phyloP scores from a whole-genome alignment of 2,329 filamentous ascomycete genomes.

The Scytalidium sp. region DNA sequence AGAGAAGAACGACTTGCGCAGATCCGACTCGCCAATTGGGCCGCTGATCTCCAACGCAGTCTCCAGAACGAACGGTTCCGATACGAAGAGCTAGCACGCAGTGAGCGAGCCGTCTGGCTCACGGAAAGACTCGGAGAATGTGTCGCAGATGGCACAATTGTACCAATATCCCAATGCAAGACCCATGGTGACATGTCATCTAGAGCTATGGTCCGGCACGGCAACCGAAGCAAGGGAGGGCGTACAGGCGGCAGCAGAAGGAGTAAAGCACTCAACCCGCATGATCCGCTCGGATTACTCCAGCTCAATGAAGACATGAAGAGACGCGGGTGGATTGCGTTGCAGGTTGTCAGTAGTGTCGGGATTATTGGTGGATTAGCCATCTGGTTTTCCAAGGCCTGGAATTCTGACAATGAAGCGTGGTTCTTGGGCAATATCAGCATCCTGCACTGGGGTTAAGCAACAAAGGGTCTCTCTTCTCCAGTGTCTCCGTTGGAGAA shows the following conservation, averaged over 20 bases:
- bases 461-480: no score
- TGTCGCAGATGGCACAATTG: conserved; percentile 60
- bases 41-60: conserved; percentile 73
- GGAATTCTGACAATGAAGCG: conserved; percentile 4
- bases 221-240: neutral
- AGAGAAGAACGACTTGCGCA: conserved; percentile 60
- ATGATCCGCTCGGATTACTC: conserved; percentile 79
- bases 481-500: no score
- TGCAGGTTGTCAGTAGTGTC: conserved; percentile 73
- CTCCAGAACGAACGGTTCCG: conserved; percentile 69
- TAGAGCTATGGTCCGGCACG: neutral
- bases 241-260: neutral
- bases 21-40: conserved; percentile 78
- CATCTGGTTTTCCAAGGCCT: conserved; percentile 50
- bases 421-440: neutral
- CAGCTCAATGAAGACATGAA: conserved; percentile 65
- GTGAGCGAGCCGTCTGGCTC: conserved; percentile 67
- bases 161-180: conserved; percentile 41
- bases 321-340: conserved; percentile 60
- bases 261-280: conserved; percentile 23
- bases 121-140: conserved; percentile 65
- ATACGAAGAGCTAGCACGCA: conserved; percentile 60
- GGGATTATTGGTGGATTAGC: conserved; percentile 72
- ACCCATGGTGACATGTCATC: neutral
- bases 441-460: neutral